Evolutionary conservation across 805 yeast species (phyloP), one percentile per base, ranked within the genome.

Genomic region (Saccharomycopsis oosterbeekiorum): DNA sequence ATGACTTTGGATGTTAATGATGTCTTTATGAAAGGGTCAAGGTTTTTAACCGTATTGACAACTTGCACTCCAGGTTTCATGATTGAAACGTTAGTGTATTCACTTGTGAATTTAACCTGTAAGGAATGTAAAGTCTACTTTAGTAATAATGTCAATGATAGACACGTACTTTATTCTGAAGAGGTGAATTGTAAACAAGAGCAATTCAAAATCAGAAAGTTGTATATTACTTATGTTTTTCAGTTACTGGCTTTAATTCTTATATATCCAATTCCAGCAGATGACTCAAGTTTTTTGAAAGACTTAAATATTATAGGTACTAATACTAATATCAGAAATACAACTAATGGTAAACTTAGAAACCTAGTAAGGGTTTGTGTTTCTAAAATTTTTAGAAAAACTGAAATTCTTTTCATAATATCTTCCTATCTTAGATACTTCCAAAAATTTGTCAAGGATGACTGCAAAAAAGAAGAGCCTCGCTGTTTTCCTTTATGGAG

Each of bases 21-120:
- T 14, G 68, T 83, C 4, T 79, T 81, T 0, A 64, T 75, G 0
- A 65, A 68, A 3, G 96, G 93, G 0, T 83, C 89, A 40, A 77
- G 81, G 57, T 88, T 81, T 69, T 69, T 87, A 55, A 80, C 88
- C 0, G 76, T 79, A 6, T 72, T 85, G 58, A 85, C 80, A 51
- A 73, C 80, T 14, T 74, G 76, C 4, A 73, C 77, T 51, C 86
- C 82, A 5, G 81, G 76, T 69, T 71, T 75, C 57, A 81, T 78
- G 64, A 70, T 76, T 39, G 70, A 78, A 57, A 80, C 82, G 26
- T 76, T 81, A 60, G 79, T 88, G 1, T 85, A 91, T 66, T 88
- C 97, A 2, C 73, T 90, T 17, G 68, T 89, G 11, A 93, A 92
- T 70, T 69, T 81, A 4, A 73, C 80, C 1, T 81, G 88, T 65